Conservation (phyloP, 1,284 basidiomycete species). For the Albatrellus sp. region DNA sequence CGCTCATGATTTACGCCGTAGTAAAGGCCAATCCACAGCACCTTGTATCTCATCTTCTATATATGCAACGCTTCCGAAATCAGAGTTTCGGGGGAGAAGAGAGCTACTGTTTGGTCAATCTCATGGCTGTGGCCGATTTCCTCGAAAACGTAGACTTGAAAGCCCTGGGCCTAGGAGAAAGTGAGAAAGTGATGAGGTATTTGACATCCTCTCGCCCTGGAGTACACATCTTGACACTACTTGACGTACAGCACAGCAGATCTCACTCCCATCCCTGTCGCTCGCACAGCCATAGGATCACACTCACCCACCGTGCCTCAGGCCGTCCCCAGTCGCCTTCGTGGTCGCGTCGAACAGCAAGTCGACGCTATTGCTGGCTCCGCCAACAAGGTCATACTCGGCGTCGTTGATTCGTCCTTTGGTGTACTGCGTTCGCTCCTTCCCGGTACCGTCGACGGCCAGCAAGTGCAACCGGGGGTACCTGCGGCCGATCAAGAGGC, state of each 20-base stretch:
- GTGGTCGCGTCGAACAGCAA: conserved; percentile 72
- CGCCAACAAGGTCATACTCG: conserved; percentile 76
- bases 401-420: conserved; percentile 78
- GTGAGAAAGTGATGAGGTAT: conserved; percentile 46
- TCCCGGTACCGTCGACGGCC: conserved; percentile 19
- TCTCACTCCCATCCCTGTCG: conserved; percentile 64
- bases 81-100: conserved; percentile 72
- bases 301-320: conserved; percentile 19
- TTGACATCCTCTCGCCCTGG: background rate
- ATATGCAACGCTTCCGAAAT: conserved; percentile 75
- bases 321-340: conserved; percentile 32
- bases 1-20: conserved; percentile 83
- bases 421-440: conserved; percentile 65
- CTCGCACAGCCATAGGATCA: conserved; percentile 15
- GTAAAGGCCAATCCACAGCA: conserved; percentile 82
- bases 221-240: conserved; percentile 8
- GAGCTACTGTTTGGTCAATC: conserved; percentile 85
- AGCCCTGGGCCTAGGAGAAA: conserved; percentile 66
- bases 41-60: conserved; percentile 79
- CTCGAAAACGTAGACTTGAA: conserved; percentile 83
- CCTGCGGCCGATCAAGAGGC: conserved; percentile 16
- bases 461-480: conserved; percentile 16
- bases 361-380: conserved; percentile 75
- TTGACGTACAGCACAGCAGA: conserved; percentile 45
- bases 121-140: conserved; percentile 90